Evolutionary conservation across 2,329 filamentous ascomycete species (phyloP).

Genomic region (Ascomycota sp.): DNA sequence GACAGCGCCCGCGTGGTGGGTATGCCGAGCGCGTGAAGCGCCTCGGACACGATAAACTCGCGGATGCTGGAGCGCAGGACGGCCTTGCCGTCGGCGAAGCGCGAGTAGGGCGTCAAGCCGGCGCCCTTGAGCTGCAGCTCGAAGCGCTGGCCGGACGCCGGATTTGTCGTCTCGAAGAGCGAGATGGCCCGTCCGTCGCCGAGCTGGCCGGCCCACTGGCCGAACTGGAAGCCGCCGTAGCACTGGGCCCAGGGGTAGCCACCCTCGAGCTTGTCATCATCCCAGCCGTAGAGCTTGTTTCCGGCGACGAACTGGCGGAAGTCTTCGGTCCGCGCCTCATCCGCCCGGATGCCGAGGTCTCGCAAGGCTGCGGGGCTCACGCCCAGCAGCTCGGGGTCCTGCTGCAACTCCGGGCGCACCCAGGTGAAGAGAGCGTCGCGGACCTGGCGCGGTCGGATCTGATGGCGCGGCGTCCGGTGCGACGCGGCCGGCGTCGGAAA

Average conservation of each 20-base stretch:
- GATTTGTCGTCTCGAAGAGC: constrained; percentile 74
- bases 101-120: constrained; percentile 80
- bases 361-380: constrained; percentile 60
- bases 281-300: constrained; percentile 64
- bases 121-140: constrained; percentile 92
- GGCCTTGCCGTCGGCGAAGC: constrained; percentile 90
- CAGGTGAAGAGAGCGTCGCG: constrained; percentile 75
- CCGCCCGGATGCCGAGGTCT: constrained; percentile 55
- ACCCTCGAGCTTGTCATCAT: constrained; percentile 41
- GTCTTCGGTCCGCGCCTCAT: constrained; percentile 48
- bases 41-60: constrained; percentile 85
- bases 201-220: constrained; percentile 86
- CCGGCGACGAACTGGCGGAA: constrained; percentile 66
- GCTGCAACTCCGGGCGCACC: constrained; percentile 58
- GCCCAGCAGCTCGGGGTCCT: constrained; percentile 58
- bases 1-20: constrained; percentile 75
- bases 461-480: constrained; percentile 57
- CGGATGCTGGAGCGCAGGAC: constrained; percentile 83
- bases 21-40: constrained; percentile 65
- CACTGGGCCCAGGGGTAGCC: constrained; percentile 97
- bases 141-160: constrained; percentile 49
- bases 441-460: constrained; percentile 65
- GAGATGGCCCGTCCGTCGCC: constrained; percentile 90
- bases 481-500: constrained; percentile 69
- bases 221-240: constrained; percentile 69